phyloP scores from a whole-genome alignment of 2,329 filamentous ascomycete genomes.

The Phialophora tarda region DNA sequence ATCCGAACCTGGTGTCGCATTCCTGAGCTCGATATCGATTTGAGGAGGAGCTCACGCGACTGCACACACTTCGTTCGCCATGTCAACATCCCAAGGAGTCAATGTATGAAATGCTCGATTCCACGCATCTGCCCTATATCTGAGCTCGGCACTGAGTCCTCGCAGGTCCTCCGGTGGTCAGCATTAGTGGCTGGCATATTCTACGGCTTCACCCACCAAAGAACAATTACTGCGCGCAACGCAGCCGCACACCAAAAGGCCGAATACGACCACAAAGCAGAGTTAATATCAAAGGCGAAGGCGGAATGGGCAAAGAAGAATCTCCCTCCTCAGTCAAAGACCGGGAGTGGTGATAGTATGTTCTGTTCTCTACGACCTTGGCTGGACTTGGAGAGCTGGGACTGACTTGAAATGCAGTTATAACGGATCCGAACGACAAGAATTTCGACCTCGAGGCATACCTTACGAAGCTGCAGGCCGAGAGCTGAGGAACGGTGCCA shows the following conservation, averaged over 20 bases:
- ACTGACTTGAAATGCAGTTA: conserved; percentile 56
- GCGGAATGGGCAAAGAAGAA: conserved; percentile 84
- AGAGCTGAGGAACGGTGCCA: conserved; percentile 29
- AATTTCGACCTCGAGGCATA: conserved; percentile 93
- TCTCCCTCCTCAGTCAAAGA: conserved; percentile 54
- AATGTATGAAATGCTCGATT: conserved; percentile 56
- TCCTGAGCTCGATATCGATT: conserved; percentile 5
- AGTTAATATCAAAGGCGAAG: conserved; percentile 91
- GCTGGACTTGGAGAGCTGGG: conserved; percentile 14
- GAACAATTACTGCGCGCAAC: conserved; percentile 73
- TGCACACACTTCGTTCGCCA: conserved; percentile 45
- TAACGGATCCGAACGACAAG: conserved; percentile 78
- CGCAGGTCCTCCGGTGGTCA: conserved; percentile 93
- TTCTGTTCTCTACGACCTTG: background rate
- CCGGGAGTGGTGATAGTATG: conserved; percentile 47
- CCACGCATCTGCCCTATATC: background rate
- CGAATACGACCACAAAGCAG: conserved; percentile 89
- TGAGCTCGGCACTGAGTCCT: conserved; percentile 22
- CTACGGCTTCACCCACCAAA: conserved; percentile 95
- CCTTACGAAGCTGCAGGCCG: conserved; percentile 54
- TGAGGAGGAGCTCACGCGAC: conserved; percentile 5
- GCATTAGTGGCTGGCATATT: conserved; percentile 89
- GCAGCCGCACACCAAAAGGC: conserved; percentile 73
- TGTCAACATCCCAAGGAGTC: conserved; percentile 70
- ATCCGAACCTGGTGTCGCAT: conserved; percentile 9